Evolutionary conservation across 371 early-diverging fungal genomes (phyloP), one percentile per base, ranked within the genome.

Genomic region (Mucor ambiguus): DNA sequence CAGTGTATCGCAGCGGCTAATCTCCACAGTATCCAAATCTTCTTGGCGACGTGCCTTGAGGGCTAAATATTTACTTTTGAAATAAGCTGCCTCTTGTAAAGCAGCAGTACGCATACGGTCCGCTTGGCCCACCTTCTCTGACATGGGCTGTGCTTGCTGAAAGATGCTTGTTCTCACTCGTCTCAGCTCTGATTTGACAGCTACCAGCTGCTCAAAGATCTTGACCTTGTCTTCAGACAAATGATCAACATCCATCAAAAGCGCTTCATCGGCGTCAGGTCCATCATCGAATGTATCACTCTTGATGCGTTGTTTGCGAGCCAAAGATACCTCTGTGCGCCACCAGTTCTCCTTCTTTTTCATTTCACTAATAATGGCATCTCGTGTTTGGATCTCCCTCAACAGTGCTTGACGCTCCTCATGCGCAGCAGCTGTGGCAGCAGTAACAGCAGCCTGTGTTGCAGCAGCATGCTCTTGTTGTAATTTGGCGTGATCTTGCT

Each of bases 31-130:
- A 11, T 74, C 76, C 3, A 85, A 64, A 0, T 81, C 82, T 7
- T 67, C 67, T 46, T 70, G 72, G 61, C 80, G 61, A 63, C 61
- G 68, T 57, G 72, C 29, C 71, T 79, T 55, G 58, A 79, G 38
- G 63, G 72, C 73, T n/a, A 69, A 30, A 52, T 75, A 72, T 62
- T 87, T 87, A 18, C 82, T 80, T 64, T 85, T 85, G 59, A 85
- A 78, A 48, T 87, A 87, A 1, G 85, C 87, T 1, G 87, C 85
- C 38, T 87, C 87, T 63, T 87, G 85, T 29, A 87, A 70, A 0
- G 87, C 87, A 16, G 84, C 85, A 0, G 85, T 82, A 30, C 85
- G 76, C 70, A 84, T 72, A n/a, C 81, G 77, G 62, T 87, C 87
- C 0, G 85, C 84, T 33, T 85, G 82, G 16, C 58, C 62, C 10